Evolutionary conservation across 306 rosid genomes (phyloP).

Genomic region (Sechiopsis laciniata): DNA sequence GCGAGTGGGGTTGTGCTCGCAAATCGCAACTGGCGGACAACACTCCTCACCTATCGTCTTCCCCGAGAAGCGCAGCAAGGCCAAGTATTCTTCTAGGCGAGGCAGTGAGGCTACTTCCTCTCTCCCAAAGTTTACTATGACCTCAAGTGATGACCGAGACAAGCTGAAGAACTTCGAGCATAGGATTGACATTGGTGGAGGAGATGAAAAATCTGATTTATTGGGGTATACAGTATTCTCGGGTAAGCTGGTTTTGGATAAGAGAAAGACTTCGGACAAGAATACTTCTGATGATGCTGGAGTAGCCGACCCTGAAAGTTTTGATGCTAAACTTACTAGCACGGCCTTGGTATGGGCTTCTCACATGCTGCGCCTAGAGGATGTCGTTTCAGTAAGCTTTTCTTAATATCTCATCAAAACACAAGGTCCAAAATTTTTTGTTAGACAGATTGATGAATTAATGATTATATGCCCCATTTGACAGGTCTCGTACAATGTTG

Average conservation of each 20-base stretch:
- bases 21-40: slow-evolving; percentile 76
- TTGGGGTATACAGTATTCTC: slow-evolving; percentile 70
- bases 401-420: slow-evolving; percentile 21
- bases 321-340: slow-evolving; percentile 81
- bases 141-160: slow-evolving; percentile 41
- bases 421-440: slow-evolving; percentile 27
- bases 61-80: slow-evolving; percentile 81
- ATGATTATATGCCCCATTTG: slow-evolving; percentile 31
- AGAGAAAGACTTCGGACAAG: slow-evolving; percentile 38
- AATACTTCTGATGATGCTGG: slow-evolving; percentile 40
- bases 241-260: slow-evolving; percentile 76
- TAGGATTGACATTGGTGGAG: slow-evolving; percentile 67
- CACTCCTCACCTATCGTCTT: slow-evolving; percentile 86
- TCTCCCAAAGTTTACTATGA: slow-evolving; percentile 24
- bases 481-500: slow-evolving; percentile 90
- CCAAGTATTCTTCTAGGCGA: slow-evolving; percentile 47
- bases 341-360: slow-evolving; percentile 86
- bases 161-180: slow-evolving; percentile 62
- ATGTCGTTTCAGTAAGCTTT: slow-evolving; percentile 80
- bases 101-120: slow-evolving; percentile 31
- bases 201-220: slow-evolving; percentile 87
- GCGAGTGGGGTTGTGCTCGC: slow-evolving; percentile 87
- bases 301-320: slow-evolving; percentile 39
- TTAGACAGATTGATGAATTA: slow-evolving; percentile 23
- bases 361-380: slow-evolving; percentile 60